Conservation (phyloP, 129 eudicot genomes). For the Dittrichia graveolens region DNA sequence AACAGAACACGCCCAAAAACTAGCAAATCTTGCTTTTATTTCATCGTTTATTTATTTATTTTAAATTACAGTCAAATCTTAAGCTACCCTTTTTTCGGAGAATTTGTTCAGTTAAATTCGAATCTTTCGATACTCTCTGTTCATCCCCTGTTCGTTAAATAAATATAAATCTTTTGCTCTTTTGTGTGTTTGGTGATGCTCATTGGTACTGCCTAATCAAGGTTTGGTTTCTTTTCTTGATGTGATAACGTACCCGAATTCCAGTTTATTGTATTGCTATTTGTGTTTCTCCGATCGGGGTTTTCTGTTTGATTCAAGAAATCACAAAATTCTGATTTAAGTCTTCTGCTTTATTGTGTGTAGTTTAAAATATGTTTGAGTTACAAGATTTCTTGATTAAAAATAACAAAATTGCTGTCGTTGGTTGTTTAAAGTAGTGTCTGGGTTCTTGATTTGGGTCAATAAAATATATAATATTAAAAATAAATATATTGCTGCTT, state of each 20-base stretch:
- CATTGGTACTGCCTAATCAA: conserved; percentile 13
- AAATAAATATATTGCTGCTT: conserved; percentile 11
- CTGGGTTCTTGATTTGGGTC: conserved; percentile 16
- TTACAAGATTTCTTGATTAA: conserved; percentile 2
- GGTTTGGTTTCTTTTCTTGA: conserved; percentile 20
- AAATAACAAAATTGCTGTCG: neutral
- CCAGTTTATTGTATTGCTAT: neutral
- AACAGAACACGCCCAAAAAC: neutral
- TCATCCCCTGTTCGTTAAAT: conserved; percentile 16
- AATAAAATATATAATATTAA: neutral
- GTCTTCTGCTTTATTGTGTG: neutral
- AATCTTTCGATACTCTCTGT: neutral
- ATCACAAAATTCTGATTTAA: neutral
- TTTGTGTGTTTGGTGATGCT: conserved; percentile 7
- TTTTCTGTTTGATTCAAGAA: conserved; percentile 25
- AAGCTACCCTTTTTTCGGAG: conserved; percentile 20
- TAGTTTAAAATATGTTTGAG: neutral
- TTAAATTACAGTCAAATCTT: conserved; percentile 12
- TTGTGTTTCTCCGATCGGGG: neutral
- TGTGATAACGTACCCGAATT: neutral
- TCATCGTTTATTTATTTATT: neutral
- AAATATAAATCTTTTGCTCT: neutral
- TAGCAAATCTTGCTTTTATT: conserved; percentile 1
- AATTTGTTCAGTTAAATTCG: conserved; percentile 26
- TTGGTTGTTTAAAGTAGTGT: conserved; percentile 4